These are phyloP conservation scores for Chrysoporthe deuterocubensis DNA, from an alignment of 2,329 filamentous ascomycete genomes.

Conservation along the genomic window DNA sequence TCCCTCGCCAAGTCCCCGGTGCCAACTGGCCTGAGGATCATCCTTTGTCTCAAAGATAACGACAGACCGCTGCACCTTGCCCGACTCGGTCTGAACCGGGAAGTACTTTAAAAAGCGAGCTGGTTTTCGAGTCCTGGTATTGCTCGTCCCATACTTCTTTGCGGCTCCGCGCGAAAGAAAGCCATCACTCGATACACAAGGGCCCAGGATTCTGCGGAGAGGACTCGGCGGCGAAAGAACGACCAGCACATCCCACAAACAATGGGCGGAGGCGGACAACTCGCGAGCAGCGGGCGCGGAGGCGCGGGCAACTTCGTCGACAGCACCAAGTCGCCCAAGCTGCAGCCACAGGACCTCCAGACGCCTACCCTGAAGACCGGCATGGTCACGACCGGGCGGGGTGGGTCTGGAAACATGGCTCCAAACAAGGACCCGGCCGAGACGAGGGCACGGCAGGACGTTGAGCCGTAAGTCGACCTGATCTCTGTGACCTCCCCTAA, in stretches of 20 bases:
- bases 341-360: conserved; percentile 68
- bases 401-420: conserved; percentile 88
- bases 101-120: not conserved
- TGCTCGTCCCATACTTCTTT: not conserved
- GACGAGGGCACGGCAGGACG: conserved; percentile 82
- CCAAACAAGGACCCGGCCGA: conserved; percentile 70
- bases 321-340: conserved; percentile 48
- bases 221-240: not conserved
- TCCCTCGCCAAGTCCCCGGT: conserved; percentile 2
- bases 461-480: conserved; percentile 65
- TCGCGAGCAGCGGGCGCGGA: conserved; percentile 61
- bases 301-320: conserved; percentile 77
- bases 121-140: not conserved
- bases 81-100: not conserved
- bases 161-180: not conserved
- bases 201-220: not conserved
- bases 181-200: not conserved
- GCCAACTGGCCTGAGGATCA: conserved; percentile 5
- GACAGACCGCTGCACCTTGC: not conserved
- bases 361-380: conserved; percentile 83
- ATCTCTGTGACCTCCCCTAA: not conserved
- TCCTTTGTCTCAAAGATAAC: conserved; percentile 5
- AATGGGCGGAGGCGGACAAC: conserved; percentile 17
- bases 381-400: conserved; percentile 88
- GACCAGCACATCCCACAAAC: conserved; percentile 13